A percentile compares a stretch with the other conserved stretches of the same genome.
Conservation (phyloP, 2,329 filamentous ascomycete genomes). For the Xylaria sp. region DNA sequence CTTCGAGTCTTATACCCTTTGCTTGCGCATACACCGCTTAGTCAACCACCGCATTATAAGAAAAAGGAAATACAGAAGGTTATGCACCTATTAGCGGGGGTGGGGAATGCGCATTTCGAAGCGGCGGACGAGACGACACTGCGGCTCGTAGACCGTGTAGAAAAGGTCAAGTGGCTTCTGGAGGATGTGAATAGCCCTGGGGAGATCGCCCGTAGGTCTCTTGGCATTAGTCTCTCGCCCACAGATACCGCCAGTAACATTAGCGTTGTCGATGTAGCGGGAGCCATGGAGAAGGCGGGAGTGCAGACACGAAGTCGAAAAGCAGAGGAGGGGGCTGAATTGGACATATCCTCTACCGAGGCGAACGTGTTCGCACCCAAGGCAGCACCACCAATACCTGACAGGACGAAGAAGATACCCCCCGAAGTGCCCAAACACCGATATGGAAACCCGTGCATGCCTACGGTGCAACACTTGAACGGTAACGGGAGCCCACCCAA, state of each 20-base stretch:
- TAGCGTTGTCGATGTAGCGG: conserved; percentile 81
- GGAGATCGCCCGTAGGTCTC: conserved; percentile 66
- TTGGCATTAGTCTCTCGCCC: conserved; percentile 77
- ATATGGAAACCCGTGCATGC: conserved; percentile 60
- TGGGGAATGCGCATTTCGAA: conserved; percentile 78
- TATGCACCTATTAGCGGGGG: conserved; percentile 75
- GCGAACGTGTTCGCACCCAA: conserved; percentile 13
- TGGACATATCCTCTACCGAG: conserved; percentile 18
- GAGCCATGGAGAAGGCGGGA: conserved; percentile 83
- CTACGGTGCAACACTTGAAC: conserved; percentile 23
- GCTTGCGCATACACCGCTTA: conserved; percentile 90
- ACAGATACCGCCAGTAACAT: conserved; percentile 75
- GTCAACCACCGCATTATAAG: conserved; percentile 90
- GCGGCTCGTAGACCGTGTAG: conserved; percentile 79
- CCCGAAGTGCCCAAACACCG: conserved; percentile 68
- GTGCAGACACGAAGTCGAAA: conserved; percentile 81
- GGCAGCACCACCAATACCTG: conserved; percentile 23
- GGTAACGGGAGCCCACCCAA: conserved; percentile 34
- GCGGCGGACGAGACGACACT: conserved; percentile 84
- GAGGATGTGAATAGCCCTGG: conserved; percentile 53
- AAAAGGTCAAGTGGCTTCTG: conserved; percentile 76
- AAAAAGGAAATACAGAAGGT: conserved; percentile 83
- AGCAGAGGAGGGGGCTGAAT: conserved; percentile 37
- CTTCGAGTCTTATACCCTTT: conserved; percentile 91
- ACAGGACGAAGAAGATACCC: conserved; percentile 59